Base-by-base conservation (phyloP, 441 rosid species). In the Sinapis alba region DNA sequence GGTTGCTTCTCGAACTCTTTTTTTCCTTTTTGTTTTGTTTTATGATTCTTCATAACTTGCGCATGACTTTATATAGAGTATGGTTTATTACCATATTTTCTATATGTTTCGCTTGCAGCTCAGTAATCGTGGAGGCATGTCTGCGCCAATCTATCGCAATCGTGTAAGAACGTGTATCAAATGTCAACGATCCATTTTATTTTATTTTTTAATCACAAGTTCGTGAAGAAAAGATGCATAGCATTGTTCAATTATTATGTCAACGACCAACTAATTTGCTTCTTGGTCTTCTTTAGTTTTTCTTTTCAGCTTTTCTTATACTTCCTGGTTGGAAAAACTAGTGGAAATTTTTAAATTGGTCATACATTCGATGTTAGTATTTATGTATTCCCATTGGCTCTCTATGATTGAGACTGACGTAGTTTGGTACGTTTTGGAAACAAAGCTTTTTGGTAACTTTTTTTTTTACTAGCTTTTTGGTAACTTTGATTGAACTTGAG, bases 131-230 rank as follows among this genome's bases (percentile, higher is more conserved):
- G 21, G 16, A 32, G 26, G 10, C 68, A 47, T 67, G 73, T 67
- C 21, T 74, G 78, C 41, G 30, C 21, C 20, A 67, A 43, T 59
- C 68, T 59, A 59, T 47, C 21, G 45, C 2, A 58, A 74, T 59
- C 30, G 73, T 67, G 78, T 53, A 67, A 60, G 62, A 74, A 74
- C 78, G 73, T 74, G 68, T 38, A n/a, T 66, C 78, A 59, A 58
- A 58, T 74, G 78, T 74, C 78, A 74, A 74, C 62, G 54, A 60
- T 1, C 72, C 28, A 18, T 0, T 74, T 50, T 32, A 36, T 58
- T 1, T 11, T 1, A 21, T 59, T 47, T 21, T 47, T 15, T 21
- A 30, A 10, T 15, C 34, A 30, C 66, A 74, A 32, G 61, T 47
- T 71, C 72, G 72, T 66, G 72, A 58, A 66, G 72, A 43, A 23